Conservation (phyloP, 2,329 filamentous ascomycete species). For the Lachnum nothofagi region DNA sequence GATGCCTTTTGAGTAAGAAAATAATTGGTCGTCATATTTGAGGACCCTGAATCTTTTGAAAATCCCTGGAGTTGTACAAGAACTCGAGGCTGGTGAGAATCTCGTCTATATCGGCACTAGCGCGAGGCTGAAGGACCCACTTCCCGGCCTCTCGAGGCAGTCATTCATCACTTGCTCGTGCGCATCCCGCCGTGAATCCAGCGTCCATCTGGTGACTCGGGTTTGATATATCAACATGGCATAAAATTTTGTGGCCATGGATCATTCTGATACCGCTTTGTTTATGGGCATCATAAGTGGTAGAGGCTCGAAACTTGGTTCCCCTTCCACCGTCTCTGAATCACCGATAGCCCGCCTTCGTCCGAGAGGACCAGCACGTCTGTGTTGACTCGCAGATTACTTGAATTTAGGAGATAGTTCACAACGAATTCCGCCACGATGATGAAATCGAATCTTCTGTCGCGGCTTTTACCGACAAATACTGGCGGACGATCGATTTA, state of each 20-base stretch:
- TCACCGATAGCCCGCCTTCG: background rate
- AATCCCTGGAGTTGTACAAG: background rate
- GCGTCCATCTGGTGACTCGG: conserved; percentile 16
- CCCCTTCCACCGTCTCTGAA: conserved; percentile 13
- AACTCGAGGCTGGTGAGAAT: background rate
- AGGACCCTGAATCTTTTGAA: no score
- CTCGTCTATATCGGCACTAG: conserved; percentile 7
- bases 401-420: background rate
- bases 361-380: background rate
- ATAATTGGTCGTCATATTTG: conserved; percentile 28
- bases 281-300: background rate
- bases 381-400: background rate
- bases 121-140: conserved; percentile 18
- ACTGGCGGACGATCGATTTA: conserved; percentile 32
- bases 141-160: background rate
- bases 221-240: conserved; percentile 19
- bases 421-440: conserved; percentile 16
- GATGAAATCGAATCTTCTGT: conserved; percentile 33
- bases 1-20: conserved; percentile 23
- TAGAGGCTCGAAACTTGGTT: conserved; percentile 20
- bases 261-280: background rate
- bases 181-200: conserved; percentile 8
- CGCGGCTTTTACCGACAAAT: conserved; percentile 31
- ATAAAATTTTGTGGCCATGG: conserved; percentile 6
- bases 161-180: conserved; percentile 18